A percentile compares a stretch with the other conserved stretches of the same genome.
Conservation (phyloP, 2,329 filamentous ascomycete species). For the Phoma herbarum region DNA sequence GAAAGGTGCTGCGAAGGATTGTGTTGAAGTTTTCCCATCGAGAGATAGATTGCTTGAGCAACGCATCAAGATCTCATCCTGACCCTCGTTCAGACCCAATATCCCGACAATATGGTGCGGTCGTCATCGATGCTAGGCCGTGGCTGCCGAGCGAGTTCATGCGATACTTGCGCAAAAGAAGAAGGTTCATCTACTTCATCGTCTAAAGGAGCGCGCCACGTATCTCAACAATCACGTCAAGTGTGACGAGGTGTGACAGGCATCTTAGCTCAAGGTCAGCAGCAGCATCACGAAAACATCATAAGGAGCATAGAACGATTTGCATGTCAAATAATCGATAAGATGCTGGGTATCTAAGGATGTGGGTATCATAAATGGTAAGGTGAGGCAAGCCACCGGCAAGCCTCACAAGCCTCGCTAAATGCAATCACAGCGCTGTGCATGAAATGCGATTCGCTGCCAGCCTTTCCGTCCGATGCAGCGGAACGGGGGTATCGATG, state of each 20-base stretch:
- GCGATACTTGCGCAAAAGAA: constrained; percentile 7
- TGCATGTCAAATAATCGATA: constrained; percentile 19
- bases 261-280: constrained; percentile 13
- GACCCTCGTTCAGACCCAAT: not conserved
- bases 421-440: constrained; percentile 34
- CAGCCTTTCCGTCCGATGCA: constrained; percentile 28
- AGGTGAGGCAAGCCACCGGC: constrained; percentile 40
- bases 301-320: constrained; percentile 3
- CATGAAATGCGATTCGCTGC: constrained; percentile 31
- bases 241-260: constrained; percentile 28
- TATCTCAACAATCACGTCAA: constrained; percentile 33
- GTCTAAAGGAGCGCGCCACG: constrained; percentile 29
- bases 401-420: constrained; percentile 35
- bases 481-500: constrained; percentile 39
- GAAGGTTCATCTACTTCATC: constrained; percentile 8
- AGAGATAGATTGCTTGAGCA: constrained; percentile 7
- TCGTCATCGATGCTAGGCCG: constrained; percentile 3
- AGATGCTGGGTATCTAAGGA: constrained; percentile 33
- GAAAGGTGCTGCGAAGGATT: constrained; percentile 8
- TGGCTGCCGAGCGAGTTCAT: not conserved
- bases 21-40: constrained; percentile 5
- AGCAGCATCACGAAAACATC: constrained; percentile 10
- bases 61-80: constrained; percentile 18
- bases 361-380: constrained; percentile 45
- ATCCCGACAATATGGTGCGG: constrained; percentile 2